Percentiles rank a stretch among this genome's conserved stretches.
Evolutionary conservation across 306 rosid genomes (phyloP).

Genomic region (Vigna mungo): DNA sequence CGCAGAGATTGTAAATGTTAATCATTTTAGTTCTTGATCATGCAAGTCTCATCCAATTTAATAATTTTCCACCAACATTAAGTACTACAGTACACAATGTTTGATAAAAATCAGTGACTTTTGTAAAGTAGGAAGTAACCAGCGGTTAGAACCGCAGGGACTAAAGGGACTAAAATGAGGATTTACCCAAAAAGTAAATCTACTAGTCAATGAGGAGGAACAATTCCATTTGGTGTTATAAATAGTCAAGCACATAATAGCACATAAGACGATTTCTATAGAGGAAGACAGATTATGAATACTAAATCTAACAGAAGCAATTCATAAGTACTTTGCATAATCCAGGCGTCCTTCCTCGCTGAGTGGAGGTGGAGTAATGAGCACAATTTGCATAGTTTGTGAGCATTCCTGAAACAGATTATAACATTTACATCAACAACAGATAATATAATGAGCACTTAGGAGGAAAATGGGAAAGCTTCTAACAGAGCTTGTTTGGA

Average conservation of each 20-base stretch:
- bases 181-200: background rate
- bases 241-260: slow-evolving; percentile 17
- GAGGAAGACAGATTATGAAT: slow-evolving; percentile 34
- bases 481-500: slow-evolving; percentile 2
- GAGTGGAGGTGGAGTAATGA: slow-evolving; percentile 89
- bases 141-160: background rate
- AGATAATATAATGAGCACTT: slow-evolving; percentile 29
- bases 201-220: slow-evolving; percentile 3
- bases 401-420: slow-evolving; percentile 73
- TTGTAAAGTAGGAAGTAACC: background rate
- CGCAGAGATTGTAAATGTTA: background rate
- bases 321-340: slow-evolving; percentile 64
- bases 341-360: slow-evolving; percentile 78
- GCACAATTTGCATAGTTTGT: slow-evolving; percentile 67
- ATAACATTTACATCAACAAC: slow-evolving; percentile 20
- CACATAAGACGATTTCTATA: slow-evolving; percentile 6
- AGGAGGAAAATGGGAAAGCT: background rate
- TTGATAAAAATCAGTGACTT: background rate
- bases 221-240: slow-evolving; percentile 29
- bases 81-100: background rate
- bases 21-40: background rate
- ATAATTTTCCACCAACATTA: background rate
- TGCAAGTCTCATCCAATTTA: background rate
- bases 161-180: background rate
- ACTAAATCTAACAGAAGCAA: slow-evolving; percentile 22